phyloP scores from a whole-genome alignment of 805 yeast genomes.

The Scheffersomyces amazonensis region DNA sequence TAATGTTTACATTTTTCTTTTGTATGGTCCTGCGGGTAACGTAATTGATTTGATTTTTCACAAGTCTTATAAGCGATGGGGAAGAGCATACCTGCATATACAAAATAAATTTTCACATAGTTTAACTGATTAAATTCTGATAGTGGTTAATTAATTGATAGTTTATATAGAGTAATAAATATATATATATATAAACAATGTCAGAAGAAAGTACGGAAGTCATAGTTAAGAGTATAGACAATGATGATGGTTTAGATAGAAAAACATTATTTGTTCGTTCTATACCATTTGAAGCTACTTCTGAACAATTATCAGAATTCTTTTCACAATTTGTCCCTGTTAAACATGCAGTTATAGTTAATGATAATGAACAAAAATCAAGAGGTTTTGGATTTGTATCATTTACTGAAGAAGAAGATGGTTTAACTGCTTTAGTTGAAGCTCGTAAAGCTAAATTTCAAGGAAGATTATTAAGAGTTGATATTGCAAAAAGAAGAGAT shows the following conservation, averaged over 20 bases:
- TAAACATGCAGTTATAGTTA: constrained; percentile 90
- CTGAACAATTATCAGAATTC: constrained; percentile 76
- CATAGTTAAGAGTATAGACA: not conserved
- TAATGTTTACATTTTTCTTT: too few relatives aligned
- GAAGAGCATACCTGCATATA: too few relatives aligned
- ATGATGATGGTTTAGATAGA: constrained; percentile 44
- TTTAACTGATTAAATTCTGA: too few relatives aligned
- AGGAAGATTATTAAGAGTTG: constrained; percentile 67
- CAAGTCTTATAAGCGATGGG: too few relatives aligned
- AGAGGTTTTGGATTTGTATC: constrained; percentile 96
- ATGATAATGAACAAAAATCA: constrained; percentile 70
- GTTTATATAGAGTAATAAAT: too few relatives aligned
- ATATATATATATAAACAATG: not conserved
- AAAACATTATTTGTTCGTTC: constrained; percentile 82
- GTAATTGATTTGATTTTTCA: too few relatives aligned
- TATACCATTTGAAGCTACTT: constrained; percentile 76
- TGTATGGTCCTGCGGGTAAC: too few relatives aligned
- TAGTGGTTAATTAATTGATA: too few relatives aligned
- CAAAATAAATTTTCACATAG: too few relatives aligned
- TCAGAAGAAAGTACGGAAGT: too few relatives aligned
- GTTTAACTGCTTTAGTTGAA: constrained; percentile 66
- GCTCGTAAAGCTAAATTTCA: constrained; percentile 66
- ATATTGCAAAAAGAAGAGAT: constrained; percentile 89
- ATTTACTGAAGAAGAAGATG: constrained; percentile 82
- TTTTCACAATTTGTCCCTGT: constrained; percentile 94